Evolutionary conservation across 192 early-diverging fungal species (phyloP).

Genomic region (Coemansia sp.): DNA sequence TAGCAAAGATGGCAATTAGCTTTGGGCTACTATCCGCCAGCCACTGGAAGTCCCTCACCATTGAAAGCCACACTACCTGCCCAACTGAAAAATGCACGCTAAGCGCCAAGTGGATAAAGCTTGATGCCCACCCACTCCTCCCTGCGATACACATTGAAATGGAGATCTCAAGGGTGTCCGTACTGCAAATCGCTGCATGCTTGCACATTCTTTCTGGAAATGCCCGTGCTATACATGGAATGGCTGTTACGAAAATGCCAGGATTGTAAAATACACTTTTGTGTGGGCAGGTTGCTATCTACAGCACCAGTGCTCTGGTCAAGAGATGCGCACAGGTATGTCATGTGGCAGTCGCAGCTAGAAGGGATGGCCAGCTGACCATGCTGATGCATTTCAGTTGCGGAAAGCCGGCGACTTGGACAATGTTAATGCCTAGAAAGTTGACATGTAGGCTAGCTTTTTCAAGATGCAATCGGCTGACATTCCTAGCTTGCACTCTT

Average conservation of each 20-base stretch:
- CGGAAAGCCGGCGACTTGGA: not conserved
- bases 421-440: not conserved
- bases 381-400: not conserved
- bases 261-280: not conserved
- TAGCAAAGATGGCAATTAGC: not conserved
- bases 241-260: not conserved
- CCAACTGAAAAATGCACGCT: not conserved
- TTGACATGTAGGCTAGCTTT: not conserved
- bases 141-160: not conserved
- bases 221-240: not conserved
- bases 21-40: not conserved
- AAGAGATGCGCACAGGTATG: not conserved
- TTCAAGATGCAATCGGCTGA: not conserved
- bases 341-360: not conserved
- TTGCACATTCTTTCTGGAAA: not conserved
- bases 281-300: not conserved
- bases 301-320: not conserved
- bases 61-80: not conserved
- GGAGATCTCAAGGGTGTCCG: not conserved
- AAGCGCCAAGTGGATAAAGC: not conserved
- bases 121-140: not conserved
- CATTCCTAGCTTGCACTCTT: not conserved
- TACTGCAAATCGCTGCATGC: conserved; percentile 2
- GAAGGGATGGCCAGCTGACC: not conserved
- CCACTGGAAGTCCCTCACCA: not conserved